Percentiles rank a stretch among this genome's conserved stretches.
phyloP scores from a whole-genome alignment of 2,329 filamentous ascomycete genomes.

The Cucurbitaria berberidis region DNA sequence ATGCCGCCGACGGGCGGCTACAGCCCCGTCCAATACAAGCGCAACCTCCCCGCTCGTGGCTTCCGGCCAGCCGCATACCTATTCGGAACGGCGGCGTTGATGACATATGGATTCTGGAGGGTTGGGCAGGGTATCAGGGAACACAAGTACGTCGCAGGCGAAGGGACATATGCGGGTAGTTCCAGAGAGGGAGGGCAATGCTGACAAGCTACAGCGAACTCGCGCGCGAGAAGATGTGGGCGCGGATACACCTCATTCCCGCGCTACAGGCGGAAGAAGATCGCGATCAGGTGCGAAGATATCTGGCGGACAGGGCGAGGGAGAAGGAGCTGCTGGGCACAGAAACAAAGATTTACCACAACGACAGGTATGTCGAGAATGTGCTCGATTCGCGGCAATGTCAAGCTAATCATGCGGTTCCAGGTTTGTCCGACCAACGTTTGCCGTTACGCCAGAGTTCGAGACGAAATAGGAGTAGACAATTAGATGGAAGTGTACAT shows the following conservation, averaged over 20 bases:
- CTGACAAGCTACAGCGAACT: slow-evolving; percentile 72
- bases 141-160: slow-evolving; percentile 72
- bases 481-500: slow-evolving; percentile 21
- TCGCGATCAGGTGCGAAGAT: slow-evolving; percentile 86
- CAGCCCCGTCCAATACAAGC: slow-evolving; percentile 95
- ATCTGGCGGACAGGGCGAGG: slow-evolving; percentile 83
- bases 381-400: neutral
- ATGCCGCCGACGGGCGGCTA: slow-evolving; percentile 96
- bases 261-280: slow-evolving; percentile 96
- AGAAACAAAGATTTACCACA: slow-evolving; percentile 85
- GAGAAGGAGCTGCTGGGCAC: slow-evolving; percentile 90
- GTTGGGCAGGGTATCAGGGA: slow-evolving; percentile 83
- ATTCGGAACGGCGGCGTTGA: slow-evolving; percentile 75
- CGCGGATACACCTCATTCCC: slow-evolving; percentile 91
- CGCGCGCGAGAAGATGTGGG: slow-evolving; percentile 97
- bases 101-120: slow-evolving; percentile 91
- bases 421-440: slow-evolving; percentile 74
- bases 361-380: slow-evolving; percentile 71
- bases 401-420: slow-evolving; percentile 10
- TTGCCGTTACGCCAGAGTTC: slow-evolving; percentile 71
- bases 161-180: neutral
- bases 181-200: neutral
- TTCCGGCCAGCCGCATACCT: slow-evolving; percentile 85
- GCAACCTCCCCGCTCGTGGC: slow-evolving; percentile 89
- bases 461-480: slow-evolving; percentile 59